Evolutionary conservation across 1,139 yeast species (phyloP), one percentile per base, ranked within the genome.

Genomic region (Candida glucosophila): DNA sequence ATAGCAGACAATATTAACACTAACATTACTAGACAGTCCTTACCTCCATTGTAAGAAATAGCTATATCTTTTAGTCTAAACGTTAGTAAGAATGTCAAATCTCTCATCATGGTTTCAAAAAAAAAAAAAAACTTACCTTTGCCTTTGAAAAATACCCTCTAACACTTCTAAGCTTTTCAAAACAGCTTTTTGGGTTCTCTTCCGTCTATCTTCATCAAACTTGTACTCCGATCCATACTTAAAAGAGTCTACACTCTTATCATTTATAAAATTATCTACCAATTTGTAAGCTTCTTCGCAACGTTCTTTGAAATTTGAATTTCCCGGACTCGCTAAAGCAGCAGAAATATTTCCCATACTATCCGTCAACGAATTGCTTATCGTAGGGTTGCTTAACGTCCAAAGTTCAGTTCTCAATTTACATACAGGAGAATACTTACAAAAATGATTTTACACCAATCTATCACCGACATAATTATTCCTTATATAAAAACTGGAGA

Each of bases 31-130:
- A 82, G 62, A 41, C 95, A 85, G 51, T 85, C 95, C 43, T 85
- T 85, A 2, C 95, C 95, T 5, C 95, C 95, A 43, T 85, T 85
- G 50, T 79, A 85, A 4, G 92, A 78, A 5, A 85, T 58, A 4
- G 94, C 78, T 4, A 83, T 52, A 34, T 81, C 75, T 9, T 62
- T 61, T 19, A 70, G 49, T 1, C 64, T 48, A 33, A 14, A 14
- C 19, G 46, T 43, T 42, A 44, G 50, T 45, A 44, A 8, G 13
- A 6, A 16, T 10, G 8, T 8, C 23, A 5, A 14, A 10, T n/a
- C 15, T 5, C 14, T 12, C 9, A n/a, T 14, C n/a, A 15, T 26
- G 26, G 56, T 65, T 23, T 45, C 34, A 20, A 58, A 43, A 31
- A 51, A 62, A 2, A 39, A 45, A 13, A 49, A 44, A 5, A 64